phyloP scores from a whole-genome alignment of 2,329 filamentous ascomycete genomes.

The Diaporthe caulivora region DNA sequence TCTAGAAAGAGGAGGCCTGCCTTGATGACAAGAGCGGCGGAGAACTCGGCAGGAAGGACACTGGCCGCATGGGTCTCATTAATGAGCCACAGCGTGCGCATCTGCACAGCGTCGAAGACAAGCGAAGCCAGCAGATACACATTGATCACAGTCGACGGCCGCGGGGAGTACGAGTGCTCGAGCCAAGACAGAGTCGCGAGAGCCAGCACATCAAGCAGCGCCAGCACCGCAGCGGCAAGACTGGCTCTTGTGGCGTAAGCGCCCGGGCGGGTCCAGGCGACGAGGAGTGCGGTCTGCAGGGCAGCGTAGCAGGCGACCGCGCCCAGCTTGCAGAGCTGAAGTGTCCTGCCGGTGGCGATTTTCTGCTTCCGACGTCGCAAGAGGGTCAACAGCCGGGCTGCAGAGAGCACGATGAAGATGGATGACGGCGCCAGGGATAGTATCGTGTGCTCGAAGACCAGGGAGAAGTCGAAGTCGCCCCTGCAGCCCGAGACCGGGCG shows the following conservation, averaged over 20 bases:
- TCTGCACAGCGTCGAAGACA: slow-evolving; percentile 57
- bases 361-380: neutral
- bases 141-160: slow-evolving; percentile 61
- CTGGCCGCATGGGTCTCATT: slow-evolving; percentile 49
- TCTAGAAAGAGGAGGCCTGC: neutral
- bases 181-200: slow-evolving; percentile 57
- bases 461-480: slow-evolving; percentile 21
- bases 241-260: slow-evolving; percentile 11
- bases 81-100: slow-evolving; percentile 57
- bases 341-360: neutral
- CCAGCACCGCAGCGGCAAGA: slow-evolving; percentile 35
- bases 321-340: slow-evolving; percentile 6
- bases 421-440: slow-evolving; percentile 6
- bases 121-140: slow-evolving; percentile 59
- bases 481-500: neutral
- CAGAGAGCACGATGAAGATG: neutral
- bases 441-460: slow-evolving; percentile 19
- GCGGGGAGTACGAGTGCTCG: slow-evolving; percentile 58
- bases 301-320: neutral
- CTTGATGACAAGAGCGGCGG: neutral
- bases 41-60: slow-evolving; percentile 37
- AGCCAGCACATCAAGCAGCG: slow-evolving; percentile 38
- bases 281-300: neutral
- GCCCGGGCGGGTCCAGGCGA: neutral
- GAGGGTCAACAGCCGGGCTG: neutral